Base-by-base conservation (phyloP, 2,329 filamentous ascomycete species). In the Cercospora sesami region DNA sequence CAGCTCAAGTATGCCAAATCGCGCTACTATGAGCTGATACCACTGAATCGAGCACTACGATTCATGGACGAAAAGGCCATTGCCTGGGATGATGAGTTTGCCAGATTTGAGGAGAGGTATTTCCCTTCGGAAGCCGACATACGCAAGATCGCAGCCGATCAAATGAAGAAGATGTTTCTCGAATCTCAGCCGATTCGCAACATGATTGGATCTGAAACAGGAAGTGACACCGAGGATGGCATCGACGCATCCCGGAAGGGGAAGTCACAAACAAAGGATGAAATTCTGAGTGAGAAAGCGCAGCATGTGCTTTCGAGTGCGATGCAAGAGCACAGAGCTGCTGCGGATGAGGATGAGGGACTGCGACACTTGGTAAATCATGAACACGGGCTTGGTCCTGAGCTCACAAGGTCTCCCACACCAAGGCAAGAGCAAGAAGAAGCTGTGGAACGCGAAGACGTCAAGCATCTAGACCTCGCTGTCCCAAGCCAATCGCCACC, bases 41-140 rank as follows among this genome's bases (percentile, higher is more conserved):
- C 96, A 0, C 86, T 99, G 71, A 99, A 98, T 74, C 86, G 90
- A 66, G 91, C 94, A 7, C 87, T 97, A 60, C 89, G 94, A 72
- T 91, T 92, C 65, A 95, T 97, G 84, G 89, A 98, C 71, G 94
- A 97, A 77, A 96, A 92, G 73, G 94, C 94, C 4, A 89, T 93
- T 21, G 92, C 94, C 71, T 99, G 95, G 95, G 96, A 99, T 76
- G 89, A 90, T 26, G 89, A 89, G 0, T 99, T 99, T 81, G 86
- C 89, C 65, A 91, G 95, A 64, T 98, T 99, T 68, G 96, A 99
- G 78, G 88, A 89, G 53, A 91, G 96, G 74, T 99, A 94, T 80
- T 90, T 99, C 74, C 94, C 91, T 0, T 90, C 94, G 0, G 96
- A 99, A 79, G 98, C 96, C 76, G 95, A 99, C 81, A 96, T 99